Evolutionary conservation across 129 eudicot species (phyloP), one percentile per base, ranked within the genome.

Genomic region (Rutidosis leptorrhynchoides): DNA sequence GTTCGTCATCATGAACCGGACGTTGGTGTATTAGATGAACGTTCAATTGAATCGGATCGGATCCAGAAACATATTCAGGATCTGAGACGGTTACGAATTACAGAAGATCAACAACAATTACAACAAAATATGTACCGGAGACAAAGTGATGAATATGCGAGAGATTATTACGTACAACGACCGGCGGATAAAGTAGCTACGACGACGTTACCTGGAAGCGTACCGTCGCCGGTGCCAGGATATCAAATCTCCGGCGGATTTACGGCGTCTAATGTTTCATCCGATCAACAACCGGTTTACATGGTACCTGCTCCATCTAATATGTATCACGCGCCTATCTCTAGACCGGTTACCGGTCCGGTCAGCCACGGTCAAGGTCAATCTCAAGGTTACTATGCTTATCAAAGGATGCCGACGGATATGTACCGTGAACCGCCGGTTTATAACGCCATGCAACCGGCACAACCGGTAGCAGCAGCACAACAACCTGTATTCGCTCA

Each of bases 361-460:
- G n/a, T n/a, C n/a, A 79, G 76, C 51, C 74, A 57, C 2, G 71
- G 72, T 25, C n/a, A n/a, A n/a, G n/a, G n/a, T n/a, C n/a, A n/a
- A n/a, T n/a, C n/a, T n/a, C 95, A 84, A 63, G 95, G 89, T 0
- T 90, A 86, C 87, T 90, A 90, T 81, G 81, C 82, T n/a, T n/a
- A n/a, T 24, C 95, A 86, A 66, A 73, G 87, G 65, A 67, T 84
- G 82, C 78, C 88, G 7, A 60, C 77, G 1, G 96, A 89, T 15
- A 68, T 78, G 20, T 83, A 84, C 69, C 76, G 84, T 20, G 91
- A 90, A 0, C 89, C 83, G 69, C 90, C 67, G 30, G 69, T 73
- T 11, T 90, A 82, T 78, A 86, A 73, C n/a, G n/a, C n/a, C 35
- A 72, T 72, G 59, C 82, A 77, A 19, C 69, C 27, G n/a, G 54